phyloP scores from a whole-genome alignment of 2,329 filamentous ascomycete species.

The Acephala macrosclerotiorum region DNA sequence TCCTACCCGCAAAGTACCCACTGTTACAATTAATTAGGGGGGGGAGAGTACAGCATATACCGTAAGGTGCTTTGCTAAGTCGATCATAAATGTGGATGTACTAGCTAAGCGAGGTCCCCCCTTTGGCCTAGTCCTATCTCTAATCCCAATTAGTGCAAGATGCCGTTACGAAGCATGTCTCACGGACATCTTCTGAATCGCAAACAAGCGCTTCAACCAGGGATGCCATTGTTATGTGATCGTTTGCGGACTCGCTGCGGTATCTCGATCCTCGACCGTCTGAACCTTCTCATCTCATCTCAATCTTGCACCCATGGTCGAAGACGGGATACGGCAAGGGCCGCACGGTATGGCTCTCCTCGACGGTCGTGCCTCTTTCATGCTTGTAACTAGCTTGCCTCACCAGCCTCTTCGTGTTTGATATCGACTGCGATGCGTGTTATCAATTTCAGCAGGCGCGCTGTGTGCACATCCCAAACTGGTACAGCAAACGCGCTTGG shows the following conservation, averaged over 20 bases:
- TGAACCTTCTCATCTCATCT: slow-evolving; percentile 1
- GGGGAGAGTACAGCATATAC: too few species aligned
- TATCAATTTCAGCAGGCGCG: slow-evolving; percentile 3
- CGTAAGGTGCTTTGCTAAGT: not conserved
- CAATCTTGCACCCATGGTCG: not conserved
- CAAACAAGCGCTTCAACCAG: not conserved
- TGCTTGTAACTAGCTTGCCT: not conserved
- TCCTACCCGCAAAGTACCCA: too few species aligned
- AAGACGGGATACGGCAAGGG: slow-evolving; percentile 6
- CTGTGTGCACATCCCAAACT: not conserved
- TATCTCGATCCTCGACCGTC: not conserved
- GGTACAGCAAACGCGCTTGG: slow-evolving; percentile 3
- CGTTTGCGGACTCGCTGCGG: not conserved
- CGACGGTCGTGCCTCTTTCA: not conserved
- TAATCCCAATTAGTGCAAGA: slow-evolving; percentile 1
- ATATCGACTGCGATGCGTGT: not conserved
- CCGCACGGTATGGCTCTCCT: not conserved
- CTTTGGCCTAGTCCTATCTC: not conserved
- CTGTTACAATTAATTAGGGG: too few species aligned
- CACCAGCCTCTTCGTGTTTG: slow-evolving; percentile 2
- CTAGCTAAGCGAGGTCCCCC: not conserved
- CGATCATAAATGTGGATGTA: not conserved
- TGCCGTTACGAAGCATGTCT: not conserved
- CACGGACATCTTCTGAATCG: not conserved
- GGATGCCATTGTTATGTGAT: not conserved